Conservation (phyloP, 2,329 filamentous ascomycete genomes). For the Aureobasidium lini region DNA sequence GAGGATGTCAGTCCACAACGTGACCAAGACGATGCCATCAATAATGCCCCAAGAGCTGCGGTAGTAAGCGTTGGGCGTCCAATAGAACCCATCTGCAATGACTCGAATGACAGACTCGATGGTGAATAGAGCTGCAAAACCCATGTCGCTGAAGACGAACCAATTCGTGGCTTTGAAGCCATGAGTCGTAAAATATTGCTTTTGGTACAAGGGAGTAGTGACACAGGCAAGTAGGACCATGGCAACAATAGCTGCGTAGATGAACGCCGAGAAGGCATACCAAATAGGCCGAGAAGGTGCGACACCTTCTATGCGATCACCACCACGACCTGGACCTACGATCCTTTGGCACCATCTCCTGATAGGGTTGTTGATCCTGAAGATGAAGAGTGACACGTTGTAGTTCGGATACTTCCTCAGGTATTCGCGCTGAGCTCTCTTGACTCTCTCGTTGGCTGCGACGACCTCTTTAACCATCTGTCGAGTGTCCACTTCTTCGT, state of each 20-base stretch:
- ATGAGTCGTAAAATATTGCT: slow-evolving; percentile 64
- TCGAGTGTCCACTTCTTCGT: slow-evolving; percentile 74
- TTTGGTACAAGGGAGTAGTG: slow-evolving; percentile 90
- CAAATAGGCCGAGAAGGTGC: slow-evolving; percentile 83
- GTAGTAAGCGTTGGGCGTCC: slow-evolving; percentile 95
- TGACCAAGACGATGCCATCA: slow-evolving; percentile 82
- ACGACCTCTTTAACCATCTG: slow-evolving; percentile 89
- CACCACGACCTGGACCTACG: slow-evolving; percentile 83
- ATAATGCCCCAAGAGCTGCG: slow-evolving; percentile 96
- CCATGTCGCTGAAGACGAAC: slow-evolving; percentile 91
- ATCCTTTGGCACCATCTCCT: slow-evolving; percentile 78
- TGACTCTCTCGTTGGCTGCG: slow-evolving; percentile 70
- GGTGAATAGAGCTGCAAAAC: slow-evolving; percentile 81
- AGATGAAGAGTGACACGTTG: slow-evolving; percentile 86
- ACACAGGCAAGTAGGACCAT: slow-evolving; percentile 97
- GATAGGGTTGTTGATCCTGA: slow-evolving; percentile 68
- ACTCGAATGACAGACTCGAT: slow-evolving; percentile 85
- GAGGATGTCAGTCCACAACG: slow-evolving; percentile 88
- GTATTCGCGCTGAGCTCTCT: slow-evolving; percentile 85
- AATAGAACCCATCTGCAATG: slow-evolving; percentile 90
- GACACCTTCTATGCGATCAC: slow-evolving; percentile 79
- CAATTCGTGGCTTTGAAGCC: slow-evolving; percentile 63
- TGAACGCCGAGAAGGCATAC: slow-evolving; percentile 88
- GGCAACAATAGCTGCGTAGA: slow-evolving; percentile 87
- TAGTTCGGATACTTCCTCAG: slow-evolving; percentile 79